Percentiles rank a stretch among this genome's conserved stretches.
These are phyloP conservation scores for Orbilia ellipsospora DNA, from an alignment of 2,329 filamentous ascomycete species.

Conservation along the genomic window DNA sequence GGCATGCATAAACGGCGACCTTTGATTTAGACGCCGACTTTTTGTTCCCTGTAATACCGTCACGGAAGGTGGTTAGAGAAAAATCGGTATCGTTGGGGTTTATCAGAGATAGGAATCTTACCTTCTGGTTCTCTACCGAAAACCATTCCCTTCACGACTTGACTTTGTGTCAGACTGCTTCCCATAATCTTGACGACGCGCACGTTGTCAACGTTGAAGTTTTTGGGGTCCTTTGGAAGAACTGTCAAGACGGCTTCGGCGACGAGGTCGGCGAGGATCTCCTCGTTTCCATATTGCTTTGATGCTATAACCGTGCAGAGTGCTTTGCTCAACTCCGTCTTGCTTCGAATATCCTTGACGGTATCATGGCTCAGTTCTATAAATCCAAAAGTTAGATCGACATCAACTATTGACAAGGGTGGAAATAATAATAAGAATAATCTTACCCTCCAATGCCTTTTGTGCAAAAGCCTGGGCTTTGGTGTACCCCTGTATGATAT, in stretches of 20 bases:
- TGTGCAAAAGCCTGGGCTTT: constrained; percentile 90
- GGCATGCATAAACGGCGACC: constrained; percentile 95
- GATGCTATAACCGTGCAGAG: constrained; percentile 94
- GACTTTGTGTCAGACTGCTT: constrained; percentile 90
- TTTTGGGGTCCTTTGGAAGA: constrained; percentile 90
- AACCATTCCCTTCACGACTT: constrained; percentile 97
- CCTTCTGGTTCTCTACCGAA: constrained; percentile 96
- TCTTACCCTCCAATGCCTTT: constrained; percentile 77
- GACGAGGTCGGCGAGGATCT: constrained; percentile 85
- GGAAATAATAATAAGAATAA: not conserved
- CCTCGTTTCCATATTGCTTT: constrained; percentile 95
- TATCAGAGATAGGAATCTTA: constrained; percentile 53
- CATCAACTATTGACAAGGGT: not conserved
- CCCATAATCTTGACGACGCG: constrained; percentile 99
- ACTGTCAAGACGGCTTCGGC: constrained; percentile 87
- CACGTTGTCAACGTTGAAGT: constrained; percentile 99
- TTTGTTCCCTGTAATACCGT: constrained; percentile 66
- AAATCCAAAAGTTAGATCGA: constrained; percentile 3
- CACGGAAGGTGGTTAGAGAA: constrained; percentile 1
- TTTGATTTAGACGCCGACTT: constrained; percentile 94
- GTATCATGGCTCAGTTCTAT: constrained; percentile 87
- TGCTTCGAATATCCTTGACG: constrained; percentile 82
- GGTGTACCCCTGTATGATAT: constrained; percentile 96
- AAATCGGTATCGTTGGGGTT: not conserved
- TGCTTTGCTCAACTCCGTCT: constrained; percentile 90